Evolutionary conservation across 2,329 filamentous ascomycete genomes (phyloP).

Genomic region (Diaporthe helianthi): DNA sequence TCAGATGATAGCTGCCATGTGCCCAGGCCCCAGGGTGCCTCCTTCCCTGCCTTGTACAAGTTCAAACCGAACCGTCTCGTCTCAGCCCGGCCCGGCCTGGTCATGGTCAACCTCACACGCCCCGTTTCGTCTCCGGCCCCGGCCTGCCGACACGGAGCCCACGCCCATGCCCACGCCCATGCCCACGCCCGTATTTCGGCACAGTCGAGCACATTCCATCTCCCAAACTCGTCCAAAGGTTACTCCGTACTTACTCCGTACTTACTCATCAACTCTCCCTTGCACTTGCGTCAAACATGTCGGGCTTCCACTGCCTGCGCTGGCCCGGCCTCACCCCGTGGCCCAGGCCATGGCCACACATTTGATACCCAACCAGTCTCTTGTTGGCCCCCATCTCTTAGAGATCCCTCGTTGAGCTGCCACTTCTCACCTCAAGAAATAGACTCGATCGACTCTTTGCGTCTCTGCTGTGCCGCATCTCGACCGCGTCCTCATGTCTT

Average conservation of each 20-base stretch:
- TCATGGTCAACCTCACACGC: neutral
- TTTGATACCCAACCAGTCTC: slow-evolving; percentile 15
- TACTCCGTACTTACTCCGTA: too few species aligned
- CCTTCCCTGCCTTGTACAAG: neutral
- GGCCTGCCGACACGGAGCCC: neutral
- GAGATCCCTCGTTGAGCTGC: neutral
- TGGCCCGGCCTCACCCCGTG: slow-evolving; percentile 15
- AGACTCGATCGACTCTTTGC: slow-evolving; percentile 2
- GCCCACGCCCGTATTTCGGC: neutral
- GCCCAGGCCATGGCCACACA: slow-evolving; percentile 16
- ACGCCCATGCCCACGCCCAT: neutral
- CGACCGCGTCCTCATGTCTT: slow-evolving; percentile 5
- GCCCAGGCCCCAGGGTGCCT: too few species aligned
- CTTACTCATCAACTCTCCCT: neutral
- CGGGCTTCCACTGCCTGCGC: neutral
- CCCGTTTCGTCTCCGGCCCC: slow-evolving; percentile 13
- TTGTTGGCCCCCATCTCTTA: slow-evolving; percentile 11
- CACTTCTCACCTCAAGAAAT: neutral
- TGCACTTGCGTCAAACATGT: neutral
- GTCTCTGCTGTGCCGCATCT: neutral
- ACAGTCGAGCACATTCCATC: neutral
- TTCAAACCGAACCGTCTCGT: too few species aligned
- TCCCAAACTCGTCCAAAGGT: too few species aligned
- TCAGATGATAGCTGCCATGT: neutral
- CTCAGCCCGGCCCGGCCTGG: neutral